A percentile compares a stretch with the other conserved stretches of the same genome.
Evolutionary conservation across 2,329 filamentous ascomycete genomes (phyloP).

Genomic region (Clonostachys solani): DNA sequence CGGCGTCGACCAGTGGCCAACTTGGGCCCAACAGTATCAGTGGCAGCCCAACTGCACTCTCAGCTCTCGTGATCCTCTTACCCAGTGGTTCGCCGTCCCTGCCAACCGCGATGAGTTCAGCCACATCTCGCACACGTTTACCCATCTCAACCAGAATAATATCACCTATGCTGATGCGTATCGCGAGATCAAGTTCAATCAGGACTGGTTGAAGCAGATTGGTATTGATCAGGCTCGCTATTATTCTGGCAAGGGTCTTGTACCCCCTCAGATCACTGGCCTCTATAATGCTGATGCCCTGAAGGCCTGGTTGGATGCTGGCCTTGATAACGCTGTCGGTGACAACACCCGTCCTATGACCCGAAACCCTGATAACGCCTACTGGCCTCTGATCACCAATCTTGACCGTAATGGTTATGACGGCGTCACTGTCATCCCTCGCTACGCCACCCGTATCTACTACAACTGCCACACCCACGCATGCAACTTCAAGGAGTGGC

Average conservation of each 20-base stretch:
- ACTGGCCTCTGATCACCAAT: constrained; percentile 52
- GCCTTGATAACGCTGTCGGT: constrained; percentile 55
- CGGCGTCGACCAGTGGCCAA: constrained; percentile 43
- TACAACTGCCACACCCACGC: constrained; percentile 56
- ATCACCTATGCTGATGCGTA: constrained; percentile 52
- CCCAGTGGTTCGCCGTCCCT: constrained; percentile 44
- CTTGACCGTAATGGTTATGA: constrained; percentile 46
- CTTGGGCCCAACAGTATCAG: constrained; percentile 41
- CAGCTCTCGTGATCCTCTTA: constrained; percentile 42
- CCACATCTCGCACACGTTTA: constrained; percentile 60
- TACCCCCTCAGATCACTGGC: constrained; percentile 60
- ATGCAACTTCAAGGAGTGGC: constrained; percentile 57
- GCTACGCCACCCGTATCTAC: constrained; percentile 59
- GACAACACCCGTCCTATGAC: constrained; percentile 56
- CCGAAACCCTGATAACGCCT: constrained; percentile 43
- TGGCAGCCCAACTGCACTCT: constrained; percentile 45
- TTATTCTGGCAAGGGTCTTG: constrained; percentile 50
- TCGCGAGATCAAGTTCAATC: constrained; percentile 57
- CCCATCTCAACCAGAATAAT: constrained; percentile 54
- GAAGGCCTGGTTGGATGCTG: constrained; percentile 52
- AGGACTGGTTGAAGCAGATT: constrained; percentile 50
- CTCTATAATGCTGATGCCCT: constrained; percentile 60
- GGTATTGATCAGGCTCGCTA: constrained; percentile 38
- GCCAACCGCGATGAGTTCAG: constrained; percentile 49
- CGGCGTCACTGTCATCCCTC: constrained; percentile 52